phyloP scores from a whole-genome alignment of 306 rosid genomes.

The Gastrolobium villosum region DNA sequence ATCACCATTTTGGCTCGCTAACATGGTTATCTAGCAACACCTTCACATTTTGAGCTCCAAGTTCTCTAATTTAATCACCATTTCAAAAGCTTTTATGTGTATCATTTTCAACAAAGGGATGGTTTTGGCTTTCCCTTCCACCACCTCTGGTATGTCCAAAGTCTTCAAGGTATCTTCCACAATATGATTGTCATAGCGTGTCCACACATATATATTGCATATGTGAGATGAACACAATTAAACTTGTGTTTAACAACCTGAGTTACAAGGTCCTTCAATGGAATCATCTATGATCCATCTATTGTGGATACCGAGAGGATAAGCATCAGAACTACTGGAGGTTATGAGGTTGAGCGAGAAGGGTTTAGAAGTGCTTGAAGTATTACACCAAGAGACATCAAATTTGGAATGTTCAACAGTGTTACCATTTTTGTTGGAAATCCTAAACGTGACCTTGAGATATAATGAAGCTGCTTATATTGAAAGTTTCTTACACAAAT shows the following conservation, averaged over 20 bases:
- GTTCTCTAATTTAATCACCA: slow-evolving; percentile 43
- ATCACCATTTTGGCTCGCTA: slow-evolving; percentile 69
- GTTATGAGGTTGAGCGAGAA: too few relatives aligned
- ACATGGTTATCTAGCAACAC: slow-evolving; percentile 69
- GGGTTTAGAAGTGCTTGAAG: too few relatives aligned
- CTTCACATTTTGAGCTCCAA: slow-evolving; percentile 52
- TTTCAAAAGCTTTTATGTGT: slow-evolving; percentile 46
- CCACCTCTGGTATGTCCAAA: slow-evolving; percentile 37
- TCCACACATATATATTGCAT: slow-evolving; percentile 69
- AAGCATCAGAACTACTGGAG: slow-evolving; percentile 46
- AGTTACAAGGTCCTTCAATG: slow-evolving; percentile 46
- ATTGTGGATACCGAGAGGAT: slow-evolving; percentile 54
- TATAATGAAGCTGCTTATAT: too few relatives aligned
- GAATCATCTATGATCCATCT: slow-evolving; percentile 62
- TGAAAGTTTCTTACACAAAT: too few relatives aligned
- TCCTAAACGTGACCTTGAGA: too few relatives aligned
- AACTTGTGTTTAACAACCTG: slow-evolving; percentile 30
- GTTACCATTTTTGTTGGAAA: too few relatives aligned
- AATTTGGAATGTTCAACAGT: too few relatives aligned
- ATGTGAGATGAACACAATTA: slow-evolving; percentile 64
- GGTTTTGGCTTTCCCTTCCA: slow-evolving; percentile 40
- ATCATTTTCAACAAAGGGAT: slow-evolving; percentile 58
- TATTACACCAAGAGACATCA: too few relatives aligned
- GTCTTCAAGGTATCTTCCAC: slow-evolving; percentile 20
- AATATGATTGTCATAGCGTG: slow-evolving; percentile 24